phyloP scores from a whole-genome alignment of 2,329 filamentous ascomycete genomes.

The Nigrograna mackinnonii region DNA sequence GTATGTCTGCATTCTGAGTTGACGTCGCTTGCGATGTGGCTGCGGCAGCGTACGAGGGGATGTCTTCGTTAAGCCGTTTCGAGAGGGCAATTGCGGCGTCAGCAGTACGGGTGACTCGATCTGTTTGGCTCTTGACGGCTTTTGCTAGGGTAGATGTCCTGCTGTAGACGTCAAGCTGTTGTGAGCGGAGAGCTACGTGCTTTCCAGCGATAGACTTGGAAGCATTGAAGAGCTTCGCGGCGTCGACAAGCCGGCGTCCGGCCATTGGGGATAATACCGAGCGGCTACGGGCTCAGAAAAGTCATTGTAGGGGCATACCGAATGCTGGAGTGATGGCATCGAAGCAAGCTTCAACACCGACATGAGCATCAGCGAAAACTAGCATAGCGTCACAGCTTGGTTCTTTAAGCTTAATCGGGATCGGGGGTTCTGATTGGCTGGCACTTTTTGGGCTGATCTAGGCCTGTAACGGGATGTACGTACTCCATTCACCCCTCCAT shows the following conservation, averaged over 20 bases:
- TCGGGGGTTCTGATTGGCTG: constrained; percentile 18
- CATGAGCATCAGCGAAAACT: constrained; percentile 11
- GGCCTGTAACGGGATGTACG: constrained; percentile 12
- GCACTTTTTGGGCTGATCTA: constrained; percentile 6
- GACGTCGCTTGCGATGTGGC: constrained; percentile 22
- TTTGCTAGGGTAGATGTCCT: constrained; percentile 68
- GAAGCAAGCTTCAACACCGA: too few species aligned
- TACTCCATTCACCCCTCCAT: constrained; percentile 4
- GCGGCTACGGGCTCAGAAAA: constrained; percentile 16
- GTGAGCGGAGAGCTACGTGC: constrained; percentile 61
- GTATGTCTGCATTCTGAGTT: constrained; percentile 26
- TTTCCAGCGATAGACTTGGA: constrained; percentile 51
- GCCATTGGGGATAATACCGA: constrained; percentile 45
- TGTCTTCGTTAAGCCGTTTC: constrained; percentile 59
- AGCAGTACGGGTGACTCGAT: constrained; percentile 63
- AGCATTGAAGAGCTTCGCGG: constrained; percentile 54
- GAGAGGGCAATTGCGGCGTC: constrained; percentile 64
- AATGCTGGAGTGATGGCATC: neutral
- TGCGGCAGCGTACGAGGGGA: constrained; percentile 35
- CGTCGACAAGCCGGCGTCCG: constrained; percentile 55
- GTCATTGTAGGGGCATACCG: constrained; percentile 14
- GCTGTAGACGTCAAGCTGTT: constrained; percentile 65
- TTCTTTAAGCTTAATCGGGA: constrained; percentile 24
- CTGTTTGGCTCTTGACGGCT: constrained; percentile 63
- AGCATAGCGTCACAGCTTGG: constrained; percentile 33